Evolutionary conservation across 331 rosid species (phyloP).

Genomic region (Telfairia occidentalis): DNA sequence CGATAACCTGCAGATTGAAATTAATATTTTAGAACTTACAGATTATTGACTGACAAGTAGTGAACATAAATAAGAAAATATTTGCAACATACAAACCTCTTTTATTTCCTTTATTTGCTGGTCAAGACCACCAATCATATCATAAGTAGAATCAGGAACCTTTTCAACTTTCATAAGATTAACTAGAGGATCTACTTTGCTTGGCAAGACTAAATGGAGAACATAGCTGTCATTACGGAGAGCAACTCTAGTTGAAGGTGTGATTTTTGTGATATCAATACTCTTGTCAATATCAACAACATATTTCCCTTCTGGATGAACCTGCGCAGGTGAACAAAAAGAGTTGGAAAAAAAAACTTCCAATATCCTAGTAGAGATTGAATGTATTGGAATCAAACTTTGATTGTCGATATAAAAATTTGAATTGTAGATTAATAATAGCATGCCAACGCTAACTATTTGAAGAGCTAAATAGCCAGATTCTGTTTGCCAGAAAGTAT

Average conservation of each 20-base stretch:
- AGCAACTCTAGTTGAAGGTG: constrained; percentile 96
- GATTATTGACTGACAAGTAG: background rate
- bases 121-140: constrained; percentile 98
- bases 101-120: constrained; percentile 98
- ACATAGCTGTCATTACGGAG: constrained; percentile 96
- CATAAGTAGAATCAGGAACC: constrained; percentile 96
- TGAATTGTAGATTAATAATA: background rate
- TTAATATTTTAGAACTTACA: background rate
- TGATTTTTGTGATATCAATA: constrained; percentile 88
- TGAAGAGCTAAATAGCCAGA: background rate
- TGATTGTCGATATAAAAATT: background rate
- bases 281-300: constrained; percentile 91
- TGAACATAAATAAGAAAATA: constrained; percentile 4
- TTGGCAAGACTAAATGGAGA: constrained; percentile 85
- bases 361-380: background rate
- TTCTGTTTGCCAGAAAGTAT: background rate
- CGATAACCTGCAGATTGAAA: constrained; percentile 58
- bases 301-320: constrained; percentile 96
- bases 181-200: constrained; percentile 98
- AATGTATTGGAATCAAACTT: background rate
- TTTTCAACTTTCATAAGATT: constrained; percentile 97
- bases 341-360: background rate
- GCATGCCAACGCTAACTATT: background rate
- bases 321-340: constrained; percentile 30
- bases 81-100: constrained; percentile 38